phyloP scores from a whole-genome alignment of 495 filamentous ascomycete species.

The Hypoxylon intermedium region DNA sequence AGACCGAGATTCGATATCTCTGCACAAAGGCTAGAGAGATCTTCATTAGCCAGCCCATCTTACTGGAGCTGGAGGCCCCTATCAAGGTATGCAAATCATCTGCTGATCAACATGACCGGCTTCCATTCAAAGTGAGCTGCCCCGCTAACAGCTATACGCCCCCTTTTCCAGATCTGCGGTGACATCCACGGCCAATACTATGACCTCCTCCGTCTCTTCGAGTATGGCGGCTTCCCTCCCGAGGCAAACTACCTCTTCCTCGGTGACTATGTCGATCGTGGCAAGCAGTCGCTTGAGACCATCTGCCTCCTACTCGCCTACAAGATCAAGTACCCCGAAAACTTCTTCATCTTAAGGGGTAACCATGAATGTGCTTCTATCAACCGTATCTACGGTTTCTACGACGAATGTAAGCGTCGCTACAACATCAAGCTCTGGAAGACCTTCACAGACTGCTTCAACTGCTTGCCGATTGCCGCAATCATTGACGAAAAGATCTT shows the following conservation, averaged over 20 bases:
- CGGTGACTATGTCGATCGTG: slow-evolving; percentile 97
- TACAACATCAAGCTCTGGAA: slow-evolving; percentile 99
- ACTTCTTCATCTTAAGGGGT: slow-evolving; percentile 98
- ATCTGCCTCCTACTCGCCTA: slow-evolving; percentile 98
- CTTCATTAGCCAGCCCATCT: slow-evolving; percentile 98
- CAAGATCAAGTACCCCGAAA: slow-evolving; percentile 99
- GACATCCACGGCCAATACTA: slow-evolving; percentile 99
- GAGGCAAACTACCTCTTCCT: slow-evolving; percentile 99
- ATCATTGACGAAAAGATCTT: slow-evolving; percentile 99
- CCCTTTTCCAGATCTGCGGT: slow-evolving; percentile 81
- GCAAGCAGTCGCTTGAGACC: slow-evolving; percentile 99
- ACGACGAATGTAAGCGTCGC: slow-evolving; percentile 98
- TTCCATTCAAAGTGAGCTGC: background rate
- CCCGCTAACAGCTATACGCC: slow-evolving; percentile 28
- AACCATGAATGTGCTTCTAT: slow-evolving; percentile 99
- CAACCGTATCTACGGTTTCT: slow-evolving; percentile 99
- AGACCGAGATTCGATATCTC: slow-evolving; percentile 95
- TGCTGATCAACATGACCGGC: slow-evolving; percentile 1
- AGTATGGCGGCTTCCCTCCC: slow-evolving; percentile 98
- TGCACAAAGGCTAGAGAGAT: slow-evolving; percentile 99
- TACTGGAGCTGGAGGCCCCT: slow-evolving; percentile 95
- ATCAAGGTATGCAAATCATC: slow-evolving; percentile 80
- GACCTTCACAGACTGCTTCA: slow-evolving; percentile 99
- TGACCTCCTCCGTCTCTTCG: slow-evolving; percentile 94
- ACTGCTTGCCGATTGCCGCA: slow-evolving; percentile 98